Base-by-base conservation (phyloP, 2,329 filamentous ascomycete species). In the Ambrosiella xylebori region DNA sequence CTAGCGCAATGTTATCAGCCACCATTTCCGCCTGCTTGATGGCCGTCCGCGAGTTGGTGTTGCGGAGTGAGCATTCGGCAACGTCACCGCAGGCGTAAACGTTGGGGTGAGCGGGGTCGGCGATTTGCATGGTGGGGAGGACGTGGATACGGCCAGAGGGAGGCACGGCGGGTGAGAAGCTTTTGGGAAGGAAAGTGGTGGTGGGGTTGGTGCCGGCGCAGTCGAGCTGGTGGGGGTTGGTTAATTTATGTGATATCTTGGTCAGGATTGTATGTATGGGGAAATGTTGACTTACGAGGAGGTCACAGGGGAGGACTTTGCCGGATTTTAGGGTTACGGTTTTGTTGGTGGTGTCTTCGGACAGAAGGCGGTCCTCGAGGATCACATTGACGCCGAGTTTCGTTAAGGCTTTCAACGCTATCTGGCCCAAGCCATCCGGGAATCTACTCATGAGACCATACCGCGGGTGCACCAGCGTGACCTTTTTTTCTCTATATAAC, bases 51-150 rank as follows among this genome's bases (percentile, higher is more conserved):
- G 75, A 78, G 64, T 81, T 82, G 5, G 75, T 75, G 49, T 74
- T 75, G 40, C 69, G 67, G 0, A 70, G 70, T 0, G 72, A 71
- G 9, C 66, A 61, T 35, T 78, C 76, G 3, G 79, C 75, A 3
- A 86, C 78, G 61, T 85, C 82, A 15, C 82, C 82, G n/a, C 79
- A 75, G 1, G 76, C 77, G 63, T 81, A 85, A 1, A 85, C 71
- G 61, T 80, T 74, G 1, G 73, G 70, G 7, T 75, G 69, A 0
- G 61, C 59, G 1, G 71, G 66, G 62, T 78, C 75, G 7, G 67
- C 64, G 12, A 85, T 69, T 61, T 84, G 81, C 38, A 85, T 69
- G 0, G 76, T 81, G 0, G 74, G 70, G 54, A 74, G 73, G 27
- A 84, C 76, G 0, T 70, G 69, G 62, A 83, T 74, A 59, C 76